Conservation (phyloP, 176 grass and related monocot genomes). For the Phyllostachys edulis region DNA sequence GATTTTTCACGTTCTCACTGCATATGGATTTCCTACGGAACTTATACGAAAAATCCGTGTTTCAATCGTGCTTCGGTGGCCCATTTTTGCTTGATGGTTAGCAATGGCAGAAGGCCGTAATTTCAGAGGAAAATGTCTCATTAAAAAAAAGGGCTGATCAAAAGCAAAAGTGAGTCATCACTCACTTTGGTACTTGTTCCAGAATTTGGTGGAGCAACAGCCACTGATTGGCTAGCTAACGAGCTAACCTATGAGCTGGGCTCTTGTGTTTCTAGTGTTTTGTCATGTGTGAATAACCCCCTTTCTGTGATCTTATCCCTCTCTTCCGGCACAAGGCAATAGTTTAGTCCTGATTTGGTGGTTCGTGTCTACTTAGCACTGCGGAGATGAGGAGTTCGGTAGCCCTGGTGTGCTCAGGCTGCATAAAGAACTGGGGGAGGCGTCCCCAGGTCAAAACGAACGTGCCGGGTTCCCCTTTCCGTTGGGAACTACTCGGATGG, state of each 20-base stretch:
- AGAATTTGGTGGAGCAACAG: slow-evolving; percentile 46
- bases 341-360: slow-evolving; percentile 42
- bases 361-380: slow-evolving; percentile 15
- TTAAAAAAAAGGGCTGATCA: neutral
- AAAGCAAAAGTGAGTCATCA: neutral
- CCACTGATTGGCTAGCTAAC: slow-evolving; percentile 43
- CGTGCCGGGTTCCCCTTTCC: slow-evolving; percentile 8
- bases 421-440: neutral
- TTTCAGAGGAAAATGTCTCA: neutral
- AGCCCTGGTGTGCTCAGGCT: slow-evolving; percentile 23
- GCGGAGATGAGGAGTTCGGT: slow-evolving; percentile 29
- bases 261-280: slow-evolving; percentile 9
- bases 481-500: slow-evolving; percentile 12
- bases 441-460: slow-evolving; percentile 18
- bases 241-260: slow-evolving; percentile 34
- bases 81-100: neutral
- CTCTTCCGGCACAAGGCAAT: neutral
- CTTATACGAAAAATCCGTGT: neutral
- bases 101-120: neutral
- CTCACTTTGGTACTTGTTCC: slow-evolving; percentile 38
- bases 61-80: neutral
- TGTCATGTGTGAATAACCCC: slow-evolving; percentile 18
- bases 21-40: neutral
- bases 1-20: neutral
- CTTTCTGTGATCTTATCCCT: neutral